A percentile compares a stretch with the other conserved stretches of the same genome.
Conservation (phyloP, 305 asterid species). For the Solanum hybrid region DNA sequence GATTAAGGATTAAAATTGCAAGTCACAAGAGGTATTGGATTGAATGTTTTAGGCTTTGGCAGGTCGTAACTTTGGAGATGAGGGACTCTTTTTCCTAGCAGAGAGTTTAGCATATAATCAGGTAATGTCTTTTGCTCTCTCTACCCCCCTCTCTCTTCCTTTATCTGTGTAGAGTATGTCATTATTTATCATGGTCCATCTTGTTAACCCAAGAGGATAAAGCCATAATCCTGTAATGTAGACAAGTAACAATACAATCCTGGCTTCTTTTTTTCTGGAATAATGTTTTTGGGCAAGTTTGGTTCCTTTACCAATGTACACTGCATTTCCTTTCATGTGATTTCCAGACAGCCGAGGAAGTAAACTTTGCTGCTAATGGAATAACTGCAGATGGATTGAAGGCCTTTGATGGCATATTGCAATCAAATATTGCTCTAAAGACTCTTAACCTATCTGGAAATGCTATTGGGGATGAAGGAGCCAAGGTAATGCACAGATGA, state of each 20-base stretch:
- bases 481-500: conserved; percentile 45
- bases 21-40: background rate
- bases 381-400: conserved; percentile 82
- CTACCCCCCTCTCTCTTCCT: background rate
- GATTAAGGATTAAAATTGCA: background rate
- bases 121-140: conserved; percentile 22
- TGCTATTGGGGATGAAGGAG: conserved; percentile 92
- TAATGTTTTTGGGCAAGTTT: conserved; percentile 2
- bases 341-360: conserved; percentile 88
- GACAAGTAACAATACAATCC: background rate
- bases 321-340: conserved; percentile 6
- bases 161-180: background rate
- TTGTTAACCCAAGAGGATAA: background rate
- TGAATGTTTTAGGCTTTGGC: conserved; percentile 14
- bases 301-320: conserved; percentile 8
- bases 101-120: conserved; percentile 93
- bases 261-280: background rate
- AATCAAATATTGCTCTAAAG: conserved; percentile 65
- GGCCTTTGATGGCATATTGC: conserved; percentile 90
- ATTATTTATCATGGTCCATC: background rate
- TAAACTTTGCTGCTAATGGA: conserved; percentile 83
- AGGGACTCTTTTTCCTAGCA: conserved; percentile 80
- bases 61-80: conserved; percentile 92
- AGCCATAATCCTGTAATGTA: background rate
- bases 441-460: conserved; percentile 87